These are phyloP conservation scores for Ascosphaera apis DNA, from an alignment of 2,329 filamentous ascomycete species.

Conservation along the genomic window DNA sequence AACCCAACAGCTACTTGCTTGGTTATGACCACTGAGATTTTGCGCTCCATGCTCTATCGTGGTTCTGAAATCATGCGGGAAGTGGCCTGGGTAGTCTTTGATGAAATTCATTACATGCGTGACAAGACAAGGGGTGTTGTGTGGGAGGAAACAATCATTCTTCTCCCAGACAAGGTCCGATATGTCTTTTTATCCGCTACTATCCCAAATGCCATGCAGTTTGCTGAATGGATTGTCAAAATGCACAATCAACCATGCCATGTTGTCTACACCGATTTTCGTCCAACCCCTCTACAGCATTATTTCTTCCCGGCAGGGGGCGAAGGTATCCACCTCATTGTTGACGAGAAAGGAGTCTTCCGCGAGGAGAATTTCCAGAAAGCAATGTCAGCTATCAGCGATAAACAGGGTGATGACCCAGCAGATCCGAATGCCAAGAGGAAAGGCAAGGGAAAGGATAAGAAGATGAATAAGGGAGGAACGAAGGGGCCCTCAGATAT, in stretches of 20 bases:
- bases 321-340: conserved; percentile 78
- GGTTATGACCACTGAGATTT: conserved; percentile 98
- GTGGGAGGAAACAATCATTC: conserved; percentile 98
- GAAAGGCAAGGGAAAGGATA: conserved; percentile 77
- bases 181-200: conserved; percentile 97
- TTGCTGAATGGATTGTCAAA: conserved; percentile 97
- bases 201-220: conserved; percentile 97
- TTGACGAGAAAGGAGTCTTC: conserved; percentile 92
- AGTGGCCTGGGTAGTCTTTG: conserved; percentile 94
- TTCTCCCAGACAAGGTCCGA: conserved; percentile 92
- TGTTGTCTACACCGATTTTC: conserved; percentile 97
- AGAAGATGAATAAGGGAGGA: conserved; percentile 78
- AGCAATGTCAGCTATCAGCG: conserved; percentile 75
- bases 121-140: conserved; percentile 88
- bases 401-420: conserved; percentile 66
- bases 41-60: conserved; percentile 93
- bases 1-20: conserved; percentile 95
- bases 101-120: conserved; percentile 96
- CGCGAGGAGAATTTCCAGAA: conserved; percentile 94
- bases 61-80: conserved; percentile 99
- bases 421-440: conserved; percentile 55
- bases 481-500: conserved; percentile 56
- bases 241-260: conserved; percentile 95
- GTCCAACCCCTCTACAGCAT: conserved; percentile 86
- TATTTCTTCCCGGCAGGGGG: conserved; percentile 92